A percentile compares a stretch with the other conserved stretches of the same genome.
Conservation (phyloP, 2,329 filamentous ascomycete genomes). For the Alternaria gansuensis region DNA sequence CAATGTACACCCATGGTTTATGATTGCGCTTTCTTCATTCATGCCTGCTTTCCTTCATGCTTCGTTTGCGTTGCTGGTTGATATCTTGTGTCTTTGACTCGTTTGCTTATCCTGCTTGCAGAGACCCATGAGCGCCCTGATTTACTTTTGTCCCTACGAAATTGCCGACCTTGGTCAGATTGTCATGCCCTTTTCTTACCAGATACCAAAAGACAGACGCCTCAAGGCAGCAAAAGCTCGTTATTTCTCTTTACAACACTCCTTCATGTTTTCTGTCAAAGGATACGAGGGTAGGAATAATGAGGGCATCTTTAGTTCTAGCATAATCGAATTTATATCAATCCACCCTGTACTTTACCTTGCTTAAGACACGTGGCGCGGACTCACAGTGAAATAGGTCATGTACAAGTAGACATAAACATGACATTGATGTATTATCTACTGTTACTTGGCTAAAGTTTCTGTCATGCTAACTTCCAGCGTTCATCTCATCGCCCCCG, state of each 20-base stretch:
- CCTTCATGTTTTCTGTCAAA: neutral
- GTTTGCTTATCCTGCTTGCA: neutral
- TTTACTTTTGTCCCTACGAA: neutral
- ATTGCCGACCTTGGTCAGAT: neutral
- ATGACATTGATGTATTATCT: neutral
- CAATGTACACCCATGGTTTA: conserved; percentile 27
- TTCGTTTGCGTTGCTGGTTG: too few relatives aligned
- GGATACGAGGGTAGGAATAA: neutral
- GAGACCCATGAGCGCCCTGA: neutral
- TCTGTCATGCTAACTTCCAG: neutral
- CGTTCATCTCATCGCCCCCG: neutral
- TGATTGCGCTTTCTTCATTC: neutral
- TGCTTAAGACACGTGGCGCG: neutral
- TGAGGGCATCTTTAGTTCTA: neutral
- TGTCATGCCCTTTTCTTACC: neutral
- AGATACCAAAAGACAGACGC: conserved; percentile 23
- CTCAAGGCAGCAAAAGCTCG: conserved; percentile 16
- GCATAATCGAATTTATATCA: neutral
- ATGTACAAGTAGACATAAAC: neutral
- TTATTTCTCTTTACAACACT: neutral
- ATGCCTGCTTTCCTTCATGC: too few relatives aligned
- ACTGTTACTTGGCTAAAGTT: neutral
- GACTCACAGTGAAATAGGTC: too few relatives aligned
- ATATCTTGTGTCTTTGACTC: neutral
- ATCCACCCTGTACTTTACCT: neutral